Percentiles rank a stretch among this genome's conserved stretches.
Evolutionary conservation across 1,284 basidiomycete genomes (phyloP).

Genomic region (Puccinia horiana): DNA sequence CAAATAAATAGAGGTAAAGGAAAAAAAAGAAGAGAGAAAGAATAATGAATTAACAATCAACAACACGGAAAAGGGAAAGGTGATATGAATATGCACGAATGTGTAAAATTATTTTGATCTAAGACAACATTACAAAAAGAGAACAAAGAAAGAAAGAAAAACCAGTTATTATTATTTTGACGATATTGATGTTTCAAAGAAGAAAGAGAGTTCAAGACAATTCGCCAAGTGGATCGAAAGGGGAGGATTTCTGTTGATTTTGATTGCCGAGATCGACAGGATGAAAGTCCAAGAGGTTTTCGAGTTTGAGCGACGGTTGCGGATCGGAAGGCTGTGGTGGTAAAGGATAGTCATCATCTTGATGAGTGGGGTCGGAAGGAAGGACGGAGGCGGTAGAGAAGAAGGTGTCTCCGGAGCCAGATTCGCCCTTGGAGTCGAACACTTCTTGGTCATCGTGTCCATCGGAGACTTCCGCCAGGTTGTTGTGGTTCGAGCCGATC

Average conservation of each 20-base stretch:
- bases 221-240: neutral
- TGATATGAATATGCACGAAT: neutral
- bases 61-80: neutral
- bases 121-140: neutral
- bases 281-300: neutral
- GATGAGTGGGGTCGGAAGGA: neutral
- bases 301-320: neutral
- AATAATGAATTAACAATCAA: neutral
- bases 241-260: neutral
- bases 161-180: neutral
- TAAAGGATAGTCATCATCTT: neutral
- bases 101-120: neutral
- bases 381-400: slow-evolving; percentile 9
- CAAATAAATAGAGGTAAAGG: neutral
- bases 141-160: neutral
- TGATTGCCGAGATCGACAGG: neutral
- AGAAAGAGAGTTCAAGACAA: neutral
- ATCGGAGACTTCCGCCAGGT: neutral
- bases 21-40: neutral
- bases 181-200: no score
- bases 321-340: neutral
- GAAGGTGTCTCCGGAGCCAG: slow-evolving; percentile 25
- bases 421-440: neutral
- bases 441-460: neutral
- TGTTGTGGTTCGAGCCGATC: neutral